These are phyloP conservation scores for Xerocomellus dryophilus DNA, from an alignment of 768 basidiomycete genomes.

Conservation along the genomic window DNA sequence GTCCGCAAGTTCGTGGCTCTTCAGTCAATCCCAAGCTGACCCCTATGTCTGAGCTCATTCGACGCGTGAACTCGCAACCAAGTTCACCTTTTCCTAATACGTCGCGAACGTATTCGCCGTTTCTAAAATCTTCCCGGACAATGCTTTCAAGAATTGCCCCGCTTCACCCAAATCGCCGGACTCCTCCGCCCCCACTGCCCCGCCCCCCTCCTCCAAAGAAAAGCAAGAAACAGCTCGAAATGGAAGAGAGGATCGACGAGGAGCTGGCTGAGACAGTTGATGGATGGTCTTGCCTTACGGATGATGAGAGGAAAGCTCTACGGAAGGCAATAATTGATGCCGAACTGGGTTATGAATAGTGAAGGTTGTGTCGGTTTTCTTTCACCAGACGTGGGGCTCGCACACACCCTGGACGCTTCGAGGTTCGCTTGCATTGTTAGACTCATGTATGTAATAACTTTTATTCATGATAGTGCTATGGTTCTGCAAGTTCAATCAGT, in stretches of 20 bases:
- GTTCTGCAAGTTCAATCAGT: neutral
- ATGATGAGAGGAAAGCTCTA: slow-evolving; percentile 48
- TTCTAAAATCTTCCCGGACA: slow-evolving; percentile 60
- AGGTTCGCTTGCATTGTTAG: neutral
- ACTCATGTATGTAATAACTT: slow-evolving; percentile 6
- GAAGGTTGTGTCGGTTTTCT: neutral
- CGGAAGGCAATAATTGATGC: slow-evolving; percentile 59
- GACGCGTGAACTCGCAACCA: slow-evolving; percentile 64
- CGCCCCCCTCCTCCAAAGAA: slow-evolving; percentile 71
- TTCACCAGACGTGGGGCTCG: neutral
- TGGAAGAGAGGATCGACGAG: slow-evolving; percentile 79
- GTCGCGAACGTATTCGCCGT: slow-evolving; percentile 53
- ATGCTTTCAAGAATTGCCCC: slow-evolving; percentile 69
- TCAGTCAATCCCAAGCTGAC: slow-evolving; percentile 54
- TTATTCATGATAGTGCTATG: neutral
- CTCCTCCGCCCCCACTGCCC: slow-evolving; percentile 71
- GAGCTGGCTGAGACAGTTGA: slow-evolving; percentile 72
- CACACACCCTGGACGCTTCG: neutral
- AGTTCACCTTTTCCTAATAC: slow-evolving; percentile 46
- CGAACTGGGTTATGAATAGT: slow-evolving; percentile 57
- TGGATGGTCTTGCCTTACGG: slow-evolving; percentile 49
- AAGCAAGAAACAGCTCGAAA: slow-evolving; percentile 72
- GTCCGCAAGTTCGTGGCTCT: slow-evolving; percentile 27
- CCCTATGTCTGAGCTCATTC: slow-evolving; percentile 75
- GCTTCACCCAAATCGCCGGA: slow-evolving; percentile 67